These are phyloP conservation scores for Candida adriatica DNA, from an alignment of 805 yeast species.

Conservation along the genomic window DNA sequence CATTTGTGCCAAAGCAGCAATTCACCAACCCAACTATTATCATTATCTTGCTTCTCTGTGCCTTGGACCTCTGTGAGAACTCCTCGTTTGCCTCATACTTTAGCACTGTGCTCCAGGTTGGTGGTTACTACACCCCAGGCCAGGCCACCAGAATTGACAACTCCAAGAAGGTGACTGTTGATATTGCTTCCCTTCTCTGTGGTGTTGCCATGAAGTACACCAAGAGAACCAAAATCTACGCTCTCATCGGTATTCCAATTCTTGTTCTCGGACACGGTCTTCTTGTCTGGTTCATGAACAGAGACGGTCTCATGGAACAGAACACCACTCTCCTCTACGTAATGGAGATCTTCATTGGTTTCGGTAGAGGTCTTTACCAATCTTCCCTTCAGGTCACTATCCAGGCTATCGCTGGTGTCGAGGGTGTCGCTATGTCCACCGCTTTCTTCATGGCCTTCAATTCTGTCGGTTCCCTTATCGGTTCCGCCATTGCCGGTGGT, in stretches of 20 bases:
- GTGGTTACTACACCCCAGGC: constrained; percentile 24
- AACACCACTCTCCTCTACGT: constrained; percentile 11
- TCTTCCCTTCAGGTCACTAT: constrained; percentile 22
- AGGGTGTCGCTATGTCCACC: constrained; percentile 27
- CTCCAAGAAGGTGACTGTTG: constrained; percentile 24
- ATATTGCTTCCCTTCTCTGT: constrained; percentile 22
- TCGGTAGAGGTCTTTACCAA: constrained; percentile 24
- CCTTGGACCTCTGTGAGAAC: constrained; percentile 22
- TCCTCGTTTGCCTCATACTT: constrained; percentile 23
- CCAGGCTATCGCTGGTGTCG: constrained; percentile 24
- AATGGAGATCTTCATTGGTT: constrained; percentile 23
- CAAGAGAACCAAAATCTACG: constrained; percentile 23
- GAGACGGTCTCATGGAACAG: constrained; percentile 13
- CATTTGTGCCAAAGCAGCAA: constrained; percentile 23
- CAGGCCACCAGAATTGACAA: constrained; percentile 26
- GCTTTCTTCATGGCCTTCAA: constrained; percentile 25
- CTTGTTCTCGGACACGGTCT: constrained; percentile 23
- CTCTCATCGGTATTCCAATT: constrained; percentile 19
- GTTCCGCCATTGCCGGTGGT: constrained; percentile 25
- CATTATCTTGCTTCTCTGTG: constrained; percentile 16
- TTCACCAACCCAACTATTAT: constrained; percentile 18
- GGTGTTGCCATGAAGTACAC: constrained; percentile 27
- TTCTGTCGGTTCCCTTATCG: constrained; percentile 25
- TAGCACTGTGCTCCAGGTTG: constrained; percentile 25
- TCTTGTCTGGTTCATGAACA: constrained; percentile 21